These are phyloP conservation scores for Salix viminalis DNA, from an alignment of 345 rosid genomes.

Conservation along the genomic window DNA sequence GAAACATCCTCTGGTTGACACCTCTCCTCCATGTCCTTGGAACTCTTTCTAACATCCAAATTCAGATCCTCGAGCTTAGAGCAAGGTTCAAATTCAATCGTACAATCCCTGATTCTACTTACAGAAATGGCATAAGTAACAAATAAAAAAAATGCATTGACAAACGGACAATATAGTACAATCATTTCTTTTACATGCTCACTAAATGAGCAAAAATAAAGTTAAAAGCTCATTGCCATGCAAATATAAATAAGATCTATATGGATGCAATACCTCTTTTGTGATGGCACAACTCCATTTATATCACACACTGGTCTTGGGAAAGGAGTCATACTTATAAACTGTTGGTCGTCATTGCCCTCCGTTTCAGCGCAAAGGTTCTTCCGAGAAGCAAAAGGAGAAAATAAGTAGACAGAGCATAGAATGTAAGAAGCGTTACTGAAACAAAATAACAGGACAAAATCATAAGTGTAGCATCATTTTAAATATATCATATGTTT, in stretches of 20 bases:
- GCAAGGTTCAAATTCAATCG: conserved; percentile 66
- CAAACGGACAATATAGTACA: background rate
- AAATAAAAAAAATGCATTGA: background rate
- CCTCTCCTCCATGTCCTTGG: conserved; percentile 31
- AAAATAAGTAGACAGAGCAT: conserved; percentile 5
- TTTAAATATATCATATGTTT: background rate
- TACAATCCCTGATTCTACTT: conserved; percentile 40
- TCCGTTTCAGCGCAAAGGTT: conserved; percentile 33
- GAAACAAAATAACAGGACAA: conserved; percentile 1
- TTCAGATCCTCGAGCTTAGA: conserved; percentile 68
- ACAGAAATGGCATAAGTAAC: conserved; percentile 6
- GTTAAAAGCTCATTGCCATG: background rate
- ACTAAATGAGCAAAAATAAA: background rate
- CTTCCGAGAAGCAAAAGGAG: conserved; percentile 27
- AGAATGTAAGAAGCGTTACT: conserved; percentile 1
- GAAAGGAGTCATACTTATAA: conserved; percentile 17
- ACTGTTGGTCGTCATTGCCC: conserved; percentile 28
- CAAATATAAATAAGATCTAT: conserved; percentile 1
- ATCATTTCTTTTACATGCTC: background rate
- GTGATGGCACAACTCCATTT: conserved; percentile 33
- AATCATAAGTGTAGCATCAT: background rate
- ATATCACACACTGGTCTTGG: conserved; percentile 26
- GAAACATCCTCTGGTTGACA: conserved; percentile 22
- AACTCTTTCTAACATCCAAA: conserved; percentile 58
- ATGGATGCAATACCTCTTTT: conserved; percentile 41